Percentiles rank a stretch among this genome's conserved stretches.
Evolutionary conservation across 306 rosid genomes (phyloP).

Genomic region (Acacia confusa): DNA sequence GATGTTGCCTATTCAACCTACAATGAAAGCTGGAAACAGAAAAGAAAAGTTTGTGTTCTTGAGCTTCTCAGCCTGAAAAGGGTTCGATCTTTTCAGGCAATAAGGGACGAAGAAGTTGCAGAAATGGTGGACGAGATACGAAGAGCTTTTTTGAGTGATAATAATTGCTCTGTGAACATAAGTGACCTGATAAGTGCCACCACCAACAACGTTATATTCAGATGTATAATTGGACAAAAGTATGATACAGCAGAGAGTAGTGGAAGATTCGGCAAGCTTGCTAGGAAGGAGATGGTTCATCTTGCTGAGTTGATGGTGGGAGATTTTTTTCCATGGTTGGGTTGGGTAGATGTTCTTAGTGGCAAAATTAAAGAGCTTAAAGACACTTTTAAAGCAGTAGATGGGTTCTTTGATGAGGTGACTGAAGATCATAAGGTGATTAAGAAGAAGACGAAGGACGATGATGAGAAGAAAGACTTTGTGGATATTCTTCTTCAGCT

Average conservation of each 20-base stretch:
- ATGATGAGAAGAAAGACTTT: constrained; percentile 33
- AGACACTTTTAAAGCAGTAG: background rate
- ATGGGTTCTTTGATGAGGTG: constrained; percentile 18
- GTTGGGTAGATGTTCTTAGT: constrained; percentile 15
- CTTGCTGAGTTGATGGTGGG: constrained; percentile 4
- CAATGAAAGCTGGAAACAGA: constrained; percentile 26
- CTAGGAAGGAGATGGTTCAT: constrained; percentile 11
- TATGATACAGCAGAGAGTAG: constrained; percentile 20
- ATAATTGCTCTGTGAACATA: constrained; percentile 6
- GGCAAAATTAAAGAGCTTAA: background rate
- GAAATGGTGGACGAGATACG: constrained; percentile 15
- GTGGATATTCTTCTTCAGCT: constrained; percentile 38
- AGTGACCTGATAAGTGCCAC: constrained; percentile 12
- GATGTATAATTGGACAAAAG: constrained; percentile 31
- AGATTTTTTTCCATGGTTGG: constrained; percentile 17
- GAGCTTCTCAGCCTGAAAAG: constrained; percentile 33
- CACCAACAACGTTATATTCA: constrained; percentile 25
- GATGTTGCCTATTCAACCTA: constrained; percentile 21
- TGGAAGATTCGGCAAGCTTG: background rate
- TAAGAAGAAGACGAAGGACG: background rate
- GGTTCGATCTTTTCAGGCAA: constrained; percentile 1
- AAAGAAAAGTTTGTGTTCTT: constrained; percentile 21
- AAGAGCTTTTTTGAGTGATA: background rate
- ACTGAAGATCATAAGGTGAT: constrained; percentile 22
- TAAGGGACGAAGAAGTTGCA: constrained; percentile 27